These are phyloP conservation scores for Quercus mongolica DNA, from an alignment of 306 rosid genomes.

Conservation along the genomic window DNA sequence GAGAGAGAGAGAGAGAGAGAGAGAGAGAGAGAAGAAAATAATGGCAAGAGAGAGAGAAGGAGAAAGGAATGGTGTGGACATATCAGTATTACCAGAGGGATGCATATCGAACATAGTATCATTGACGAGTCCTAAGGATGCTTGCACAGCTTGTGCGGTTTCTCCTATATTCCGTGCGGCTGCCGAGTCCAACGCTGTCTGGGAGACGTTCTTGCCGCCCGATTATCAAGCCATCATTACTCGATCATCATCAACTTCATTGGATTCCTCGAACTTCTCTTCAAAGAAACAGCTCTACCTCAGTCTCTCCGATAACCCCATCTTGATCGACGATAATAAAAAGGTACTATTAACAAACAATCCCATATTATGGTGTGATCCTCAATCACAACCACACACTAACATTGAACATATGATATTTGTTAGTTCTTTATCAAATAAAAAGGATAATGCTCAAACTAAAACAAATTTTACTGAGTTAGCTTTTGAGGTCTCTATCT, in stretches of 20 bases:
- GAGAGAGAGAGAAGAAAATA: too few species aligned
- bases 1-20: too few species aligned
- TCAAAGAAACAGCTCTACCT: constrained; percentile 15
- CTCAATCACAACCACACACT: too few species aligned
- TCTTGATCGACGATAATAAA: background rate
- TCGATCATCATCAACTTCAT: background rate
- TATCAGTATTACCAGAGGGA: constrained; percentile 16
- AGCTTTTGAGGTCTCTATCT: too few species aligned
- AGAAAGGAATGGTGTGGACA: too few species aligned
- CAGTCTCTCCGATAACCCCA: background rate
- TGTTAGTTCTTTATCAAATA: too few species aligned
- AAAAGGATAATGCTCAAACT: too few species aligned
- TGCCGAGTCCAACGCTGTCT: constrained; percentile 7
- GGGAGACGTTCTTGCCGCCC: constrained; percentile 9
- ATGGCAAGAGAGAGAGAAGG: too few species aligned
- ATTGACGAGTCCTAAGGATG: constrained; percentile 4
- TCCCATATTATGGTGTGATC: too few species aligned
- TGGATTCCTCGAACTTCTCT: background rate
- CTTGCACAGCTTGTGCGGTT: background rate
- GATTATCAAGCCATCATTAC: background rate
- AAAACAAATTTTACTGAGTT: too few species aligned
- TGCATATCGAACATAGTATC: constrained; percentile 4
- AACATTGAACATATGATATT: too few species aligned
- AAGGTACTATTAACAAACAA: too few species aligned
- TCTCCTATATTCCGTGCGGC: constrained; percentile 9